Base-by-base conservation (phyloP, 23 red algal genomes). In the Gracilaria vermiculophylla region DNA sequence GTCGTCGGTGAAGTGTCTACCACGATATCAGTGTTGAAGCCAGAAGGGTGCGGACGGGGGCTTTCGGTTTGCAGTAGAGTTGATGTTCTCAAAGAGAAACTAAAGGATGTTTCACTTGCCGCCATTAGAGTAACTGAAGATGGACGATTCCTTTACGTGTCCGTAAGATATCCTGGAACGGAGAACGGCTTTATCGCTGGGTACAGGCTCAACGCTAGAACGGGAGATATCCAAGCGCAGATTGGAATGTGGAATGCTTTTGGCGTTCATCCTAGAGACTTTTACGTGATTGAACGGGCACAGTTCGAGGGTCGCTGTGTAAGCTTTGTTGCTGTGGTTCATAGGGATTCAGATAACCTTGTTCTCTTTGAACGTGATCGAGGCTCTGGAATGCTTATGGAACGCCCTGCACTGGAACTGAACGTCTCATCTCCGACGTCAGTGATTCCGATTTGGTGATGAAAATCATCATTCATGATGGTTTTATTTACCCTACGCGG, bases 251-350 rank as follows among this genome's bases (percentile, higher is more conserved):
- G 84, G 84, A 21, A 49, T 21, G 53, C 66, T 43, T 49, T 51
- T n/a, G 84, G 84, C 40, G 66, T 53, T 14, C 84, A 88, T 56
- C 84, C 84, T 54, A 44, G 84, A 47, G 84, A 88, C 42, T 77
- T 88, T 41, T 64, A 49, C 29, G 58, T 88, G 9, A 62, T 88
- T 32, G 84, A 88, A 25, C n/a, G 21, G 33, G 72, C 53, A 5
- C 23, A 19, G 9, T 55, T 76, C 60, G 70, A 62, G 24, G 84
- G 84, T 8, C 34, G 40, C 3, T 88, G 84, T 36, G 29, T 49
- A 41, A 64, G 52, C 39, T 88, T 62, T 62, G 43, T 88, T 58
- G 84, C 84, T 21, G 70, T 88, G 20, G 84, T 69, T 36, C 66
- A 88, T 20, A 42, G 84, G 2, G 84, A 88, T 50, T 58, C 84